Evolutionary conservation across 2,329 filamentous ascomycete species (phyloP).

Genomic region (Fusarium sambucinum): DNA sequence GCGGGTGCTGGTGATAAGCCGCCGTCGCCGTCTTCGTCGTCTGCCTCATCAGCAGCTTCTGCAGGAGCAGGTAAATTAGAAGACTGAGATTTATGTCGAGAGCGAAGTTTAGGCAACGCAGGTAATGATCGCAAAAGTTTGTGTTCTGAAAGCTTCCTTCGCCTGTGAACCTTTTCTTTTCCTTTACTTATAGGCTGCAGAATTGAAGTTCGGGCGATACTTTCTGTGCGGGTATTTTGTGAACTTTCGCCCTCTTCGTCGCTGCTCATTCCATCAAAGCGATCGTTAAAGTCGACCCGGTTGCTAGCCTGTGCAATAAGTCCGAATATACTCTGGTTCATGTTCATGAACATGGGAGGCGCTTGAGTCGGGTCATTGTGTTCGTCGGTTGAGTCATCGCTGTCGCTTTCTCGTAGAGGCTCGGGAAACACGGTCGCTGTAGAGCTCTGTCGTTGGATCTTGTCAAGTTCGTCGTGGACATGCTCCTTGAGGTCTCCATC

Average conservation of each 20-base stretch:
- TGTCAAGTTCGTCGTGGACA: conserved; percentile 60
- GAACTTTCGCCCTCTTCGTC: conserved; percentile 80
- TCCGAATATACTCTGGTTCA: conserved; percentile 95
- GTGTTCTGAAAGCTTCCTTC: conserved; percentile 72
- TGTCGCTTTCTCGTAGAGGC: conserved; percentile 63
- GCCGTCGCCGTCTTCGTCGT: conserved; percentile 42
- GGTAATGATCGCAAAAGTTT: conserved; percentile 75
- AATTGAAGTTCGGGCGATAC: conserved; percentile 59
- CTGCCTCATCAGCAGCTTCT: conserved; percentile 51
- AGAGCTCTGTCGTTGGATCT: conserved; percentile 57
- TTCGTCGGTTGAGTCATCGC: conserved; percentile 63
- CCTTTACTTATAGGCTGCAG: conserved; percentile 51
- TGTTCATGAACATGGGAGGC: conserved; percentile 72
- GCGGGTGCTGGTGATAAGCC: conserved; percentile 45
- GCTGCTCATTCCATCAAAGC: conserved; percentile 83
- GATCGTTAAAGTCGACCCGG: conserved; percentile 81
- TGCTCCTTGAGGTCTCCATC: conserved; percentile 56
- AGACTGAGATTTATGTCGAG: conserved; percentile 57
- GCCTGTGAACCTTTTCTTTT: conserved; percentile 59
- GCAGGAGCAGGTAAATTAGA: conserved; percentile 56
- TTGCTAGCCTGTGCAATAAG: conserved; percentile 91
- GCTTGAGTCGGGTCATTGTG: conserved; percentile 59
- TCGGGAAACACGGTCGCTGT: conserved; percentile 62
- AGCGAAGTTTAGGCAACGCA: conserved; percentile 64
- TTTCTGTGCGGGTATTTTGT: conserved; percentile 57